phyloP scores from a whole-genome alignment of 176 grass and related monocot species.

The Avena eriantha region DNA sequence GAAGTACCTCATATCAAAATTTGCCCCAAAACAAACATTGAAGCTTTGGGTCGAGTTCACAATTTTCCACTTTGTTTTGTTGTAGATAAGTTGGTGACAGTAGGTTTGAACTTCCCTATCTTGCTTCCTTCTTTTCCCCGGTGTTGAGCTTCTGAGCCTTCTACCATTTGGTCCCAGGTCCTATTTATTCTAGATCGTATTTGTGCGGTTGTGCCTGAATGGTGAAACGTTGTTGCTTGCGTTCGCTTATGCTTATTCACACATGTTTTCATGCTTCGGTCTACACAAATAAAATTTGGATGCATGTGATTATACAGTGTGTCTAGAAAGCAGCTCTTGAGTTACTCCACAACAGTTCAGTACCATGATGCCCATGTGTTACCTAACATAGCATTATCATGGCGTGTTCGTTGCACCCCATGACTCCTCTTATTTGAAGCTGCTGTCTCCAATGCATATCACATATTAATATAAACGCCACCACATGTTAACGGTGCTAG shows the following conservation, averaged over 20 bases:
- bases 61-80: neutral
- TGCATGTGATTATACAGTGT: neutral
- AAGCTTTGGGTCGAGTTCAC: neutral
- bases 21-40: neutral
- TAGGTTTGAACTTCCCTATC: neutral
- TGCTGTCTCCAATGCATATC: neutral
- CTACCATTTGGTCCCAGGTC: neutral
- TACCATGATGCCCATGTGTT: neutral
- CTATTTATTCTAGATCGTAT: neutral
- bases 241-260: neutral
- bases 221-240: neutral
- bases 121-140: neutral
- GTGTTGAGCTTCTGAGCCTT: neutral
- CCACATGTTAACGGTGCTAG: neutral
- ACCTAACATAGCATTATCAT: neutral
- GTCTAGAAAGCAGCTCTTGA: neutral
- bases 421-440: neutral
- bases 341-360: neutral
- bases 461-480: neutral
- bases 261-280: neutral
- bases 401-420: neutral
- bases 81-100: neutral
- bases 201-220: neutral
- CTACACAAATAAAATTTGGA: neutral
- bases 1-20: neutral